A percentile compares a stretch with the other conserved stretches of the same genome.
Conservation (phyloP, 768 basidiomycete genomes). For the Tephrocybe sp. region DNA sequence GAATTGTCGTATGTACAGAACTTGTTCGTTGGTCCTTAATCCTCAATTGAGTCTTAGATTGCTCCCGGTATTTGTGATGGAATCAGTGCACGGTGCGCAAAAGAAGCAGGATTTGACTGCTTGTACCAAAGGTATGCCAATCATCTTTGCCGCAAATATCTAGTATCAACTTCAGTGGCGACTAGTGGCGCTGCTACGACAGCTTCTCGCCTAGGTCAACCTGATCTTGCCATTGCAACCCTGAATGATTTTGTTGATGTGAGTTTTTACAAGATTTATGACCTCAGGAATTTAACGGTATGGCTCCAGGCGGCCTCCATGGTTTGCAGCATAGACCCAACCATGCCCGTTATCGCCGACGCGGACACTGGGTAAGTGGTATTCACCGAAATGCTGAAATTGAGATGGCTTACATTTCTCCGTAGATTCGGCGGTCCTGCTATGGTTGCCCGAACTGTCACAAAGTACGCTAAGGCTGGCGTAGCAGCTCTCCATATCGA, state of each 20-base stretch:
- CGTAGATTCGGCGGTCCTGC: constrained; percentile 66
- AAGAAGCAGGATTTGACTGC: constrained; percentile 78
- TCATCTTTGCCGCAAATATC: background rate
- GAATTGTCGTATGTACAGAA: constrained; percentile 63
- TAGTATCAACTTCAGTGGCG: background rate
- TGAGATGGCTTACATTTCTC: background rate
- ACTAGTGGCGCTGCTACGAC: constrained; percentile 75
- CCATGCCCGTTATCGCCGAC: constrained; percentile 73
- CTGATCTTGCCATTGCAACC: constrained; percentile 79
- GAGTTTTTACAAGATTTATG: constrained; percentile 3
- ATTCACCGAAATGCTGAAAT: background rate
- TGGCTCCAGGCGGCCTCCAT: constrained; percentile 56
- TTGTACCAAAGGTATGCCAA: constrained; percentile 65
- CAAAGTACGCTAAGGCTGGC: constrained; percentile 67
- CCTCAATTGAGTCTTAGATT: constrained; percentile 57
- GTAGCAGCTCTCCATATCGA: constrained; percentile 79
- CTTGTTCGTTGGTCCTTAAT: background rate
- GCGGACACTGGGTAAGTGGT: constrained; percentile 69
- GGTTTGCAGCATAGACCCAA: constrained; percentile 66
- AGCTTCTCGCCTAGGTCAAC: constrained; percentile 74
- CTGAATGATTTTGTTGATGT: constrained; percentile 75
- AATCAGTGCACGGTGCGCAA: constrained; percentile 76
- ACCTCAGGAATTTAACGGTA: background rate
- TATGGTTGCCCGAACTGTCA: constrained; percentile 75
- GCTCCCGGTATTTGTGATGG: constrained; percentile 82